Evolutionary conservation across 257 asterid species (phyloP), one percentile per base, ranked within the genome.

Genomic region (Knoxia roxburghii): DNA sequence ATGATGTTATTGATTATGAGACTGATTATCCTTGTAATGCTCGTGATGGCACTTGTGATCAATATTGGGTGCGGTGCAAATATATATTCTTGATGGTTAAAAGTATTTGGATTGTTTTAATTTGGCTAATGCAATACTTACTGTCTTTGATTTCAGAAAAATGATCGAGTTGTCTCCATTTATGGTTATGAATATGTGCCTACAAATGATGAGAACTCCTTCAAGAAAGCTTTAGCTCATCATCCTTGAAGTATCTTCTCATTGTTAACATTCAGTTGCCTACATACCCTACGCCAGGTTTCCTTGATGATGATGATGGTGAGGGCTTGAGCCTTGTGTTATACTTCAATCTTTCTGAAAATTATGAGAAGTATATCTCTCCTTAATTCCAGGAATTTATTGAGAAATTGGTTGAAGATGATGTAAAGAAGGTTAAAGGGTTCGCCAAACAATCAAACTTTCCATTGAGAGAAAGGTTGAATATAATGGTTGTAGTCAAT

Each of bases 201-300:
- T 0, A 72, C 60, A 58, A 81, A 85, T 8, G 89, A 89, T 58
- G 98, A 92, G 68, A 73, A 79, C 49, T 81, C 95, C 2, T 76
- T 92, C 63, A 77, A 67, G 91, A 92, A 92, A 76, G 98, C 97
- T 0, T 81, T 89, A 35, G 84, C 95, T 21, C 66, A 79, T 60
- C 98, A 89, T 67, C 95, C 96, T 92, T 81, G 97, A 89, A 76
- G 98, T n/a, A n/a, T 27, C 77, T 94, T 57, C 87, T 94, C 63
- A 84, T 94, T 59, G 96, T 94, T 43, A 94, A 94, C 81, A 84
- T 94, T 83, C 99, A 94, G 99, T 82, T 94, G 73, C 99, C 98
- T 2, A 66, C 93, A 40, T 94, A 94, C 79, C 89, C 96, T 12
- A 79, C 96, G 55, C 79, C 95, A 46, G 72, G 90, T 75, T 94